Base-by-base conservation (phyloP, 441 rosid species). In the Erysimum pusillum region DNA sequence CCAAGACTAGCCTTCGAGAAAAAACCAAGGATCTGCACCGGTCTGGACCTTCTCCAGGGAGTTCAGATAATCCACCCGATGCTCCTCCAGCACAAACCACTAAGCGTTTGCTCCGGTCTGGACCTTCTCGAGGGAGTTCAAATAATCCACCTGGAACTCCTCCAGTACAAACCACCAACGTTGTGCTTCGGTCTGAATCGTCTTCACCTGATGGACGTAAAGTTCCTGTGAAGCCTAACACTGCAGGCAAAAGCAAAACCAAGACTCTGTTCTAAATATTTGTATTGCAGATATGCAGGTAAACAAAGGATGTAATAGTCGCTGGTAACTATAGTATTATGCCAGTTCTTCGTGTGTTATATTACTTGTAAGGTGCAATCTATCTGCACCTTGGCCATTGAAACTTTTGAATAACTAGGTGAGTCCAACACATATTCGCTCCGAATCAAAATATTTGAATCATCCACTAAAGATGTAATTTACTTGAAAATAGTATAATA, bases 1-100 rank as follows among this genome's bases (percentile, higher is more conserved):
- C 17, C 34, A 57, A 44, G 51, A 68, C 52, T 53, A 68, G 11
- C 51, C 17, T 28, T 53, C 0, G 32, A 25, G 28, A 25, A 25
- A 25, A 5, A 6, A 56, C 9, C 10, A 25, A 44, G 14, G 42
- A n/a, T 34, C 8, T 34, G 7, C 36, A 5, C 7, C 38, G 64
- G 54, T 56, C 73, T 5, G 63, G 73, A 22, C 63, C 63, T 41
- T 54, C 63, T 32, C 63, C 53, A 9, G 41, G 63, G 6, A 41
- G 52, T 25, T 22, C 39, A 1, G 63, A 39, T 15, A 15, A 56
- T 41, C 52, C 41, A 39, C 63, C 63, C 38, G 41, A 15, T 39
- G 73, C 53, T 15, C 63, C 63, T 28, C 74, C 74, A 7, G 10
- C 36, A 56, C 14, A 32, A 44, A 58, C 66, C 20, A 45, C 38